phyloP scores from a whole-genome alignment of 139 green algal species.

The Picochlorum costavermella region DNA sequence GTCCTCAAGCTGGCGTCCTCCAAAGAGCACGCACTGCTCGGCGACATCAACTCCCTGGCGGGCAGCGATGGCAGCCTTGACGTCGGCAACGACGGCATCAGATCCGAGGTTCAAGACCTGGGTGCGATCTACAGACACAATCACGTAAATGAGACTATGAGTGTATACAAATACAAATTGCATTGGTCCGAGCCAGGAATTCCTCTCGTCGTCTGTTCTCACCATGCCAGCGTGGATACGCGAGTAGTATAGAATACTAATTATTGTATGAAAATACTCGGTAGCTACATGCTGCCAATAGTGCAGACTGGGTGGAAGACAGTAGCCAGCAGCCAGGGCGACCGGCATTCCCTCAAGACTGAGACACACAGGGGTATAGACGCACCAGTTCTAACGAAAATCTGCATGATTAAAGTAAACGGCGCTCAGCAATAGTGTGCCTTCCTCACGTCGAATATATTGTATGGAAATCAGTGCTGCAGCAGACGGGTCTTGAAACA shows the following conservation, averaged over 20 bases:
- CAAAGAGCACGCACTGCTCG: conserved; percentile 73
- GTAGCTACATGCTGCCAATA: too few species aligned
- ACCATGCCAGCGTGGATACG: too few species aligned
- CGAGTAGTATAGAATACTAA: too few species aligned
- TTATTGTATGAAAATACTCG: too few species aligned
- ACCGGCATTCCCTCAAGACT: too few species aligned
- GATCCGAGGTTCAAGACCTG: conserved; percentile 62
- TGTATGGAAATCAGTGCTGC: not conserved
- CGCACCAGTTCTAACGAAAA: conserved; percentile 10
- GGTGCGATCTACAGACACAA: conserved; percentile 54
- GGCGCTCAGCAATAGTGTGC: conserved; percentile 7
- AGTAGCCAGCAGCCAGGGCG: too few species aligned
- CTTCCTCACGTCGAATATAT: conserved; percentile 1
- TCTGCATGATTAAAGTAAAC: conserved; percentile 18
- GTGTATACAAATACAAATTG: too few species aligned
- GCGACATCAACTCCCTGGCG: conserved; percentile 60
- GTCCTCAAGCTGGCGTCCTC: conserved; percentile 66
- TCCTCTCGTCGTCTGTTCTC: not conserved
- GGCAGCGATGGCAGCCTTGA: conserved; percentile 64
- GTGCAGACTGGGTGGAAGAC: too few species aligned
- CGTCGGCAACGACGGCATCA: conserved; percentile 60
- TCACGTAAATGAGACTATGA: too few species aligned
- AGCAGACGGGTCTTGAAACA: too few species aligned
- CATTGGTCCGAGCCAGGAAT: not conserved
- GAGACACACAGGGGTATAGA: too few species aligned